Conservation (phyloP, 768 basidiomycete species). For the Boletus eberwhitei region DNA sequence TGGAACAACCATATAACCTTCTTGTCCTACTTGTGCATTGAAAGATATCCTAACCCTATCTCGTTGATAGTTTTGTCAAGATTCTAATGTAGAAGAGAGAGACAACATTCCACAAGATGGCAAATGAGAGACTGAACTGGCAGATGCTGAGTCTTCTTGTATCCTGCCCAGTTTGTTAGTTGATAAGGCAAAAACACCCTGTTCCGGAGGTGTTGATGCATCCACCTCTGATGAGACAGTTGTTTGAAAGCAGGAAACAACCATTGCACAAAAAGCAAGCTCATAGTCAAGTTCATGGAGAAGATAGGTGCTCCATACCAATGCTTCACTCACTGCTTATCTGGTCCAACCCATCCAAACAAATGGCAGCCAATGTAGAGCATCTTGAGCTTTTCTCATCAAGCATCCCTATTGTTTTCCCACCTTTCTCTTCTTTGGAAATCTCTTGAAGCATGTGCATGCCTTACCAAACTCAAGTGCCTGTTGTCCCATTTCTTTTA, state of each 20-base stretch:
- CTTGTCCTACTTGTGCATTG: conserved; percentile 27
- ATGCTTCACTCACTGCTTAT: conserved; percentile 20
- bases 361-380: conserved; percentile 52
- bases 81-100: conserved; percentile 25
- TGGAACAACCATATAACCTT: conserved; percentile 24
- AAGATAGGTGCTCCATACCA: conserved; percentile 20
- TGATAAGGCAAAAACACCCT: conserved; percentile 15
- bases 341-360: conserved; percentile 24
- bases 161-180: conserved; percentile 9
- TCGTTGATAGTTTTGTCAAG: conserved; percentile 27
- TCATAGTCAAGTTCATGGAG: conserved; percentile 17
- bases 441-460: too few species aligned
- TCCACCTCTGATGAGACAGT: conserved; percentile 22
- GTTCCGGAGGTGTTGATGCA: conserved; percentile 12
- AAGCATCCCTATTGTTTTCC: conserved; percentile 43
- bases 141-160: conserved; percentile 22
- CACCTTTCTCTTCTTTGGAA: too few species aligned
- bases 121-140: conserved; percentile 18
- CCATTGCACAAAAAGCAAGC: conserved; percentile 10
- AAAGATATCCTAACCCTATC: conserved; percentile 28
- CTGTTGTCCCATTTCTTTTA: too few species aligned
- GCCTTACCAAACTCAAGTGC: too few species aligned
- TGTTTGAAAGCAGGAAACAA: conserved; percentile 18
- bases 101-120: conserved; percentile 23
- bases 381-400: conserved; percentile 67